These are phyloP conservation scores for Peribolospora baueri DNA, from an alignment of 768 basidiomycete genomes.

Conservation along the genomic window DNA sequence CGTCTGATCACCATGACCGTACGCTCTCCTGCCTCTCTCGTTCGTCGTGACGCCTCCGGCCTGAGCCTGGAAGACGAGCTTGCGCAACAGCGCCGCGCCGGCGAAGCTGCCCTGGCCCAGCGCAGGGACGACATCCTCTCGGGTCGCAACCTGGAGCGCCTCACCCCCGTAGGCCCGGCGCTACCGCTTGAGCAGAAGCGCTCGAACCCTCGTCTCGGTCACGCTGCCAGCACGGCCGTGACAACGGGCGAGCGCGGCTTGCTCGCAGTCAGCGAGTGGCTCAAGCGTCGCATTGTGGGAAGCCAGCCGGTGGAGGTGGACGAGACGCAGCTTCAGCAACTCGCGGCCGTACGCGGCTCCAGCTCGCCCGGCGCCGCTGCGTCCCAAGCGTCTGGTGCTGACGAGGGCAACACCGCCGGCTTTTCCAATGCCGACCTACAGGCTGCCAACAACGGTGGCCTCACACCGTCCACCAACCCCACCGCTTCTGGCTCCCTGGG, in stretches of 20 bases:
- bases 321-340: neutral
- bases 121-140: conserved; percentile 2
- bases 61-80: conserved; percentile 22
- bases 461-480: conserved; percentile 26
- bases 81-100: conserved; percentile 10
- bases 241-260: neutral
- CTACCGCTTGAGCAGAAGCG: neutral
- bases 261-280: conserved; percentile 1
- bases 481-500: conserved; percentile 34
- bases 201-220: neutral
- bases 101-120: conserved; percentile 12
- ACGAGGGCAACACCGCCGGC: conserved; percentile 13
- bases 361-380: conserved; percentile 2
- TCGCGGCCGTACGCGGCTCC: neutral
- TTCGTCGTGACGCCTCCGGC: neutral
- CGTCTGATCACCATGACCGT: conserved; percentile 49
- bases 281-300: neutral
- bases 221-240: conserved; percentile 1
- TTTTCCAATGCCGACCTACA: conserved; percentile 20
- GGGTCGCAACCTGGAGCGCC: conserved; percentile 21
- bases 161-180: conserved; percentile 17
- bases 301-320: conserved; percentile 4
- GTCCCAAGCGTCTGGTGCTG: neutral
- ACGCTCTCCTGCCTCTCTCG: conserved; percentile 26
- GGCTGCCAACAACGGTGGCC: conserved; percentile 19